A percentile compares a stretch with the other conserved stretches of the same genome.
Evolutionary conservation across 164 flowering plant genomes (phyloP).

Genomic region (Malania oleifera): DNA sequence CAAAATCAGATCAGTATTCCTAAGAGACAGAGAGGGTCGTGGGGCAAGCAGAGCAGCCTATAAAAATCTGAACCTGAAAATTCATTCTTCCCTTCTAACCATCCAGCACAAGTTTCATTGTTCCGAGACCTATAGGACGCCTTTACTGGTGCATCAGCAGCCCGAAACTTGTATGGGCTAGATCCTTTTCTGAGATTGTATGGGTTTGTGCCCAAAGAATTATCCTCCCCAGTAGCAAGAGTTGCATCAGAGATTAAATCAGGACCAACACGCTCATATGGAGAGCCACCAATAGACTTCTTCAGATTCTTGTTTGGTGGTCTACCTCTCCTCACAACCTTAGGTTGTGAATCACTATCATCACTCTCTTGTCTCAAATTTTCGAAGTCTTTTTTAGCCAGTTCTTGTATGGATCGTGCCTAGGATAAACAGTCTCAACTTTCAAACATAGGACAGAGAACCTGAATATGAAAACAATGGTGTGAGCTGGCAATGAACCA

Average conservation of each 20-base stretch:
- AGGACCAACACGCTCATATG: conserved; percentile 25
- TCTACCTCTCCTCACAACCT: conserved; percentile 56
- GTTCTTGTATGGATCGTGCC: conserved; percentile 87
- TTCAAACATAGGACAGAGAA: not conserved
- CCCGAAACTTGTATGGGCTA: conserved; percentile 16
- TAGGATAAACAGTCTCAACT: conserved; percentile 13
- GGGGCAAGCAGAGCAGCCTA: too few relatives aligned
- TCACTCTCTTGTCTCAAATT: conserved; percentile 80
- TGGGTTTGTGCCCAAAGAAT: conserved; percentile 16
- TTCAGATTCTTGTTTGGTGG: conserved; percentile 49
- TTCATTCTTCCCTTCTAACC: conserved; percentile 48
- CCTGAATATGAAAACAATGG: not conserved
- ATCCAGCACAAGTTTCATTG: conserved; percentile 25
- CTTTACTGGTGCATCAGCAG: conserved; percentile 21
- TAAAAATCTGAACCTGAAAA: conserved; percentile 39
- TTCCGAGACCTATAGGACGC: conserved; percentile 21
- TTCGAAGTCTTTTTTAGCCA: conserved; percentile 80
- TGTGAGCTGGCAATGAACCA: not conserved
- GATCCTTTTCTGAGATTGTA: conserved; percentile 40
- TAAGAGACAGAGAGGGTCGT: not conserved
- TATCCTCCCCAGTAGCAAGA: conserved; percentile 37
- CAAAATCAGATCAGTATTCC: conserved; percentile 3
- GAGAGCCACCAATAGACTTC: conserved; percentile 29
- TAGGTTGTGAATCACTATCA: conserved; percentile 45
- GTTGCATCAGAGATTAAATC: conserved; percentile 39